A percentile compares a stretch with the other conserved stretches of the same genome.
Conservation (phyloP, 2,329 filamentous ascomycete species). For the Chlorencoelia australis region DNA sequence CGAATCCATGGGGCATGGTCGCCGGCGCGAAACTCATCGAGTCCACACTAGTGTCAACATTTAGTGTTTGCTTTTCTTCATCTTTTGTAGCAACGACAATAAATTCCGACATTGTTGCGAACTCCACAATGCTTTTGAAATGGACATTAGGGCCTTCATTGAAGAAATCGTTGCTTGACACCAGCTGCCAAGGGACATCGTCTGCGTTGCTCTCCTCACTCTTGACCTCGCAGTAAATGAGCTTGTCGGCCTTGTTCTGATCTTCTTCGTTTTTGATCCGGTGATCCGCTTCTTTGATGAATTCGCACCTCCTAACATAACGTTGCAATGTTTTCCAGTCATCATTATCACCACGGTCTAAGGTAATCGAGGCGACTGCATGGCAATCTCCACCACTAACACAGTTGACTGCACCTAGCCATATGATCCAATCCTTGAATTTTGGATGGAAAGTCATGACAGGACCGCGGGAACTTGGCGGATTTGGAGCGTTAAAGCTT, state of each 20-base stretch:
- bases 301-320: conserved; percentile 75
- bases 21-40: conserved; percentile 74
- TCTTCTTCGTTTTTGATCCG: conserved; percentile 17
- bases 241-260: conserved; percentile 34
- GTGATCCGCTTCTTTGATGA: conserved; percentile 59
- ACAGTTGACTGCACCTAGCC: conserved; percentile 67
- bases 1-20: conserved; percentile 76
- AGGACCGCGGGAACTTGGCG: conserved; percentile 30
- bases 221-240: conserved; percentile 51
- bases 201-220: conserved; percentile 53
- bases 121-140: conserved; percentile 66
- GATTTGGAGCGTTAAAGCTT: conserved; percentile 59
- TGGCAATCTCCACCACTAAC: conserved; percentile 51
- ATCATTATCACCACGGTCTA: conserved; percentile 67
- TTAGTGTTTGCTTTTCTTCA: conserved; percentile 56
- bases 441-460: conserved; percentile 72
- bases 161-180: conserved; percentile 75
- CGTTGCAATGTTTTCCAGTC: conserved; percentile 67
- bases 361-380: conserved; percentile 64
- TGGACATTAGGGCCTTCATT: conserved; percentile 49
- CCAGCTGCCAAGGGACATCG: conserved; percentile 54
- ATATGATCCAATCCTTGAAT: conserved; percentile 83
- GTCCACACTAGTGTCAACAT: conserved; percentile 75
- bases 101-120: conserved; percentile 94
- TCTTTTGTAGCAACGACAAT: conserved; percentile 73